Evolutionary conservation across 306 rosid species (phyloP).

Genomic region (Vicia villosa): DNA sequence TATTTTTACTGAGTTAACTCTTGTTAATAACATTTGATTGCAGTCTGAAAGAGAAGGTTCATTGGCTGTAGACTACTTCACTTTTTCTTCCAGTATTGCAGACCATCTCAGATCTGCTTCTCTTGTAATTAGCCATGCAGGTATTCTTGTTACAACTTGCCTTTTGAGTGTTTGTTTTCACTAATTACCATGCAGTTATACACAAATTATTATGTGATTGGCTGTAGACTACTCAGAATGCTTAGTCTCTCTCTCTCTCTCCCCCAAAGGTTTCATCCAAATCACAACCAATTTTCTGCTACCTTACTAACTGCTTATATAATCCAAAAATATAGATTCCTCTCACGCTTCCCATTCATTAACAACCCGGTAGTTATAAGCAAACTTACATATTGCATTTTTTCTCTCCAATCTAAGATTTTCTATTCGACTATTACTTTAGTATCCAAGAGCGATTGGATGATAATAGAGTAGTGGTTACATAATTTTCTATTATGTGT

Average conservation of each 20-base stretch:
- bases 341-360: no score
- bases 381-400: not conserved
- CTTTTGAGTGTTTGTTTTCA: constrained; percentile 4
- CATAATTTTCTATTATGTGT: no score
- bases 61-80: constrained; percentile 68
- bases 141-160: constrained; percentile 37
- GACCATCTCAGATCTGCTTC: constrained; percentile 79
- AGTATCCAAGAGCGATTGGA: no score
- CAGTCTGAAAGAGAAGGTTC: constrained; percentile 67
- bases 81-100: constrained; percentile 90
- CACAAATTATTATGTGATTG: not conserved
- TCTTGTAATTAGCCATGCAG: constrained; percentile 88
- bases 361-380: no score
- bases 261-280: not conserved
- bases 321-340: not conserved
- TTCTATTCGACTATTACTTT: not conserved
- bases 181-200: not conserved
- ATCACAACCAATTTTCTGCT: not conserved
- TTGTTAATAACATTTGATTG: constrained; percentile 16
- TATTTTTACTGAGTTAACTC: not conserved
- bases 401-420: not conserved
- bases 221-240: not conserved
- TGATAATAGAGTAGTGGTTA: no score
- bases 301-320: not conserved
- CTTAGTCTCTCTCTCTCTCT: no score